Conservation (phyloP, 305 asterid genomes). For the Fraxinus latifolia region DNA sequence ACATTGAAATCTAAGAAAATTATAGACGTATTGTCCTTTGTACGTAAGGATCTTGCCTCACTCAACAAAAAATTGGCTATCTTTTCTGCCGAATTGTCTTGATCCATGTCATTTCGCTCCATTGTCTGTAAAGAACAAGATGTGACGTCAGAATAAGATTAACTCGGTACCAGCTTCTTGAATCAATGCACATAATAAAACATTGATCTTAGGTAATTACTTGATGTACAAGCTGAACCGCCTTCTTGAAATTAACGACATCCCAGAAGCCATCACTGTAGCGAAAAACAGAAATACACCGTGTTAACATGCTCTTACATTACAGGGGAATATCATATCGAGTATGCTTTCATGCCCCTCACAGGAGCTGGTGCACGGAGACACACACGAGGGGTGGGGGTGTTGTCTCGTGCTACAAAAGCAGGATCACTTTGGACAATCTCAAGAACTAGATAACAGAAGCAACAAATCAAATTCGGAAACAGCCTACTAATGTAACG, state of each 20-base stretch:
- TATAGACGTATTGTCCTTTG: slow-evolving; percentile 86
- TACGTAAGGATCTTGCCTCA: slow-evolving; percentile 77
- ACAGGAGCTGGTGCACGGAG: not conserved
- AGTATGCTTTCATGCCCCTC: not conserved
- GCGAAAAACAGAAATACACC: not conserved
- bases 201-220: slow-evolving; percentile 30
- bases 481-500: not conserved
- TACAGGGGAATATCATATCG: not conserved
- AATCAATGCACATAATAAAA: not conserved
- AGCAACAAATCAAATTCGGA: not conserved
- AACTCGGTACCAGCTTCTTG: not conserved
- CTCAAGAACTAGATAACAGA: not conserved
- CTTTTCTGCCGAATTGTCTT: slow-evolving; percentile 56
- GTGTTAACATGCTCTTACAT: not conserved
- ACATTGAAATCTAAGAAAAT: slow-evolving; percentile 70
- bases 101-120: slow-evolving; percentile 45
- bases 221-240: slow-evolving; percentile 74
- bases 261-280: slow-evolving; percentile 97
- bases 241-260: slow-evolving; percentile 72
- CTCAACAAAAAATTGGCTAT: slow-evolving; percentile 63
- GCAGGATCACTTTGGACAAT: not conserved
- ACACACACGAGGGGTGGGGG: not conserved
- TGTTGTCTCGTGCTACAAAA: not conserved
- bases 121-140: slow-evolving; percentile 36
- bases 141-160: not conserved